Conservation (phyloP, 208 protist species). For the Endotrypanum monterogeii region DNA sequence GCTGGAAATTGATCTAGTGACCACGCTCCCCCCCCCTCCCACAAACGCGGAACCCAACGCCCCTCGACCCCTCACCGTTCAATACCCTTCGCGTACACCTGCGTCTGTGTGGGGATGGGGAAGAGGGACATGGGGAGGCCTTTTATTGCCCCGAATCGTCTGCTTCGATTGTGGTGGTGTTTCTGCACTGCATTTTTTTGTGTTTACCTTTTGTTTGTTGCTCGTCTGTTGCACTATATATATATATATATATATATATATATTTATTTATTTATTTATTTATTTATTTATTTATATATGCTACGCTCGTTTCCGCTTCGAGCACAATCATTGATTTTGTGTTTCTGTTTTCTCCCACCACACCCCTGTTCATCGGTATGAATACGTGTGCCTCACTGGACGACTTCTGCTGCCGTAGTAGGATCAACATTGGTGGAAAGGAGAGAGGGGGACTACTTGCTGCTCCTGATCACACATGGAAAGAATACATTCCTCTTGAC, state of each 20-base stretch:
- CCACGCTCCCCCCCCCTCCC: background rate
- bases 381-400: too few species aligned
- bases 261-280: slow-evolving; percentile 3
- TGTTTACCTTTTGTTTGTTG: background rate
- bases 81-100: background rate
- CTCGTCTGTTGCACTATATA: too few species aligned
- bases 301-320: too few species aligned
- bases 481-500: too few species aligned
- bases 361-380: too few species aligned
- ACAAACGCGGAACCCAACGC: background rate
- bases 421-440: too few species aligned
- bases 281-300: too few species aligned
- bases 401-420: too few species aligned
- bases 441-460: too few species aligned
- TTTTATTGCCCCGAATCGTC: background rate
- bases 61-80: background rate
- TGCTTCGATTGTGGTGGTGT: background rate
- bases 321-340: too few species aligned
- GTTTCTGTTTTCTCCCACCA: too few species aligned
- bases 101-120: background rate
- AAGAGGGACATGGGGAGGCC: background rate
- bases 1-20: background rate
- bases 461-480: background rate
- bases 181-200: background rate
- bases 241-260: too few species aligned